Base-by-base conservation (phyloP, 2,329 filamentous ascomycete species). In the Ophiostoma populinum region DNA sequence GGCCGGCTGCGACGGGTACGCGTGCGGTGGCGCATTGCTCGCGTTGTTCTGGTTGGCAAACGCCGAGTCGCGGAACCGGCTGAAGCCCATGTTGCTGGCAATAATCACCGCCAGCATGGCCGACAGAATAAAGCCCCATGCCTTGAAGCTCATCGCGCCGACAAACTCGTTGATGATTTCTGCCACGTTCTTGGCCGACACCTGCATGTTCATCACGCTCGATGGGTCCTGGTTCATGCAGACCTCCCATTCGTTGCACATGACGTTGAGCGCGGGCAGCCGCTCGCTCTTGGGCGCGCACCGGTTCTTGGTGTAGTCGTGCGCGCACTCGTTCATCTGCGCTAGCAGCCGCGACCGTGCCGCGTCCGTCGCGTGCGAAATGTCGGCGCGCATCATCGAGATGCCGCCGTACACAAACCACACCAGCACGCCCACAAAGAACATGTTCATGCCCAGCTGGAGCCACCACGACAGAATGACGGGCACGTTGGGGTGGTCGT, bases 81-180 rank as follows among this genome's bases (percentile, higher is more conserved):
- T 54, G 44, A 54, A 70, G 39, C 47, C 58, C 9, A 68, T 45
- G 43, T 68, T 67, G 49, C 67, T 68, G 29, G 63, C 59, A 15
- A 65, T 50, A 18, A 68, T 55, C 22, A 57, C 58, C 4, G 62
- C 51, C 16, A 66, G 48, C 18, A 70, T 51, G 3, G 66, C 53
- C 2, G 62, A 56, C 10, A 67, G 51, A 37, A 71, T 57, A 41
- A 70, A 67, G 2, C 59, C 59, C 57, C 66, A 67, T 8, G 67
- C 65, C 55, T 94, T 94, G 55, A 82, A 78, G 43, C 79, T 83
- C 54, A 95, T 86, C 6, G 81, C 75, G 47, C 92, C 83, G 5
- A 92, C 76, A 53, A 95, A 94, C 48, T 79, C 78, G 52, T 95
- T 94, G 55, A 95, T 77, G 26, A 98, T 92, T 49, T 83, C 74